Base-by-base conservation (phyloP, 1,139 yeast species). In the Blastobotrys apis region DNA sequence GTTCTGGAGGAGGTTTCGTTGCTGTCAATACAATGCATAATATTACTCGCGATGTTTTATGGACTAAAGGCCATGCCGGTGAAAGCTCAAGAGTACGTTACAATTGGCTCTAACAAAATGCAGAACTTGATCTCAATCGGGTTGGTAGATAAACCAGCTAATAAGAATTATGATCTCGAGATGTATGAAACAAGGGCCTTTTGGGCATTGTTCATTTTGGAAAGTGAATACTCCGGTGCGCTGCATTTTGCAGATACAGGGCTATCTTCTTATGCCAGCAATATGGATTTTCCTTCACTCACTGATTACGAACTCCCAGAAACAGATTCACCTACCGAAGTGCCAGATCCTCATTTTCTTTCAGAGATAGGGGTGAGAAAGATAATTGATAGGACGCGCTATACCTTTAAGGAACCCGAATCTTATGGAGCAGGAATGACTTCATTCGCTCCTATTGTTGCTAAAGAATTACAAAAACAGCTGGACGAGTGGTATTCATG, bases 381-480 rank as follows among this genome's bases (percentile, higher is more conserved):
- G 37, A 37, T 42, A 9, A 37, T 38, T 17, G 42, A 38, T 20
- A 29, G 45, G 17, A 37, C 45, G n/a, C 16, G 33, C 8, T 42
- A 17, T 20, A 37, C 42, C 15, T 37, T 37, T n/a, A 42, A 32
- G 21, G 32, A 19, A 17, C 19, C 38, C 10, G 38, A 32, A 13
- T 32, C 33, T 2, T 16, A 13, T 15, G 3, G 33, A 16, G 27
- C 36, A 6, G 19, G 26, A 13, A 21, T 37, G 23, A 37, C 26
- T 8, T 33, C 37, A 5, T 42, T 42, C 26, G 45, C 45, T 13
- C 45, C 45, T n/a, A 42, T 42, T 32, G 45, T 42, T 10, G 45
- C 45, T n/a, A 33, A 42, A 19, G 45, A 42, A 33, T 20, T 42
- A 19, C 33, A 32, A 16, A 22, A 27, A 2, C 45, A 42, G 43